Evolutionary conservation across 2,329 filamentous ascomycete species (phyloP).

Genomic region (Ophiocordyceps robertsii): DNA sequence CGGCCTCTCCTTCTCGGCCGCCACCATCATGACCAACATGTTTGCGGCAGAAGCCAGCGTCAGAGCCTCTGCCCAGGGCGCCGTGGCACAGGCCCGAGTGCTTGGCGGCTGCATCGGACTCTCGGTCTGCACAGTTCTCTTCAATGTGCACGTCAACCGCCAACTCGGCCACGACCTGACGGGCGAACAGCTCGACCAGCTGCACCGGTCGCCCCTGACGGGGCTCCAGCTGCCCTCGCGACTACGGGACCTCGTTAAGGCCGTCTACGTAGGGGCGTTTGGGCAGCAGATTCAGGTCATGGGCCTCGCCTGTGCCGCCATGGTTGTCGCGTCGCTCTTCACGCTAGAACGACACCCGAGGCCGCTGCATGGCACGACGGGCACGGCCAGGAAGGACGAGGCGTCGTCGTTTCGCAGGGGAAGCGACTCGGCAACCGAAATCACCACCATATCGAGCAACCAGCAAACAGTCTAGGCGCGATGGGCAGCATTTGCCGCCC

Average conservation of each 20-base stretch:
- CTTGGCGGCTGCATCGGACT: conserved; percentile 47
- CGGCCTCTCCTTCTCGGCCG: conserved; percentile 41
- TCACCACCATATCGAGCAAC: conserved; percentile 15
- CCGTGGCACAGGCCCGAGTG: conserved; percentile 45
- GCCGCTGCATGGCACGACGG: conserved; percentile 16
- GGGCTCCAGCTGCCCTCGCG: conserved; percentile 19
- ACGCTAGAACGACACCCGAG: conserved; percentile 28
- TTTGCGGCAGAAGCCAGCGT: conserved; percentile 32
- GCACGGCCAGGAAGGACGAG: conserved; percentile 14
- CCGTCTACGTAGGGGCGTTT: conserved; percentile 32
- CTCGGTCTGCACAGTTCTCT: conserved; percentile 43
- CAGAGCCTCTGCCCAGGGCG: conserved; percentile 44
- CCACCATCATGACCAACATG: conserved; percentile 43
- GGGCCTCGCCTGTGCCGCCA: conserved; percentile 27
- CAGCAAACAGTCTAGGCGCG: conserved; percentile 7
- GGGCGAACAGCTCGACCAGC: conserved; percentile 21
- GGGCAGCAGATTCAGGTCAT: conserved; percentile 31
- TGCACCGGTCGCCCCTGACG: conserved; percentile 30
- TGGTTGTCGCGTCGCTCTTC: conserved; percentile 29
- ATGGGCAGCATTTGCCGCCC: too few relatives aligned
- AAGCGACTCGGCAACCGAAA: conserved; percentile 24
- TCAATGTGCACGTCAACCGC: conserved; percentile 30
- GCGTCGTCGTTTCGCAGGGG: conserved; percentile 14
- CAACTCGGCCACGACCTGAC: conserved; percentile 23
- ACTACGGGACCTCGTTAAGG: conserved; percentile 20